phyloP scores from a whole-genome alignment of 2,329 filamentous ascomycete species.

The Acarospora socialis region DNA sequence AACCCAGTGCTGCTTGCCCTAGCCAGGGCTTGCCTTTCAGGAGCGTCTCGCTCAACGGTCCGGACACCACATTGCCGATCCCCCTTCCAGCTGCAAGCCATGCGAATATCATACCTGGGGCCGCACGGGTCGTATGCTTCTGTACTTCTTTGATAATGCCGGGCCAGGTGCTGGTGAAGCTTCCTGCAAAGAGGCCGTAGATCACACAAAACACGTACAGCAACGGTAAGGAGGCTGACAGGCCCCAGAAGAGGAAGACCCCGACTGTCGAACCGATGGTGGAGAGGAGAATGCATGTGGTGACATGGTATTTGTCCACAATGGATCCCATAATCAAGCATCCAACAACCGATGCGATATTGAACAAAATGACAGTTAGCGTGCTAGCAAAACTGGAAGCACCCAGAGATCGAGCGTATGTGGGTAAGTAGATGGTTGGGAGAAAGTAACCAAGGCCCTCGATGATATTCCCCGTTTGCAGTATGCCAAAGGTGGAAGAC shows the following conservation, averaged over 20 bases:
- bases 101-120: conserved; percentile 35
- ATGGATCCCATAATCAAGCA: conserved; percentile 19
- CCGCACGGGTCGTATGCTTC: conserved; percentile 22
- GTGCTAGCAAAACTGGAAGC: conserved; percentile 20
- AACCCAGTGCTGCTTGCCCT: conserved; percentile 25
- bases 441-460: conserved; percentile 27
- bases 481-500: conserved; percentile 25
- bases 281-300: conserved; percentile 28
- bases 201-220: conserved; percentile 29
- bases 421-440: conserved; percentile 25
- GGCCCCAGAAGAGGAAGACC: conserved; percentile 34
- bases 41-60: conserved; percentile 36
- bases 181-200: conserved; percentile 33
- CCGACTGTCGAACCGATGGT: conserved; percentile 27
- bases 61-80: conserved; percentile 36
- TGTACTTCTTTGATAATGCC: conserved; percentile 31
- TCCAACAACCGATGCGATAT: conserved; percentile 21
- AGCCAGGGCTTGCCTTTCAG: conserved; percentile 23
- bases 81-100: conserved; percentile 36
- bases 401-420: conserved; percentile 21
- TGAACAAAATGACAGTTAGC: conserved; percentile 21
- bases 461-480: conserved; percentile 27
- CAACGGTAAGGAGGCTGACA: conserved; percentile 27
- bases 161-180: conserved; percentile 31
- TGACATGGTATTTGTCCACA: conserved; percentile 29